phyloP scores from a whole-genome alignment of 495 filamentous ascomycete species.

The Gamarada debralockiae region DNA sequence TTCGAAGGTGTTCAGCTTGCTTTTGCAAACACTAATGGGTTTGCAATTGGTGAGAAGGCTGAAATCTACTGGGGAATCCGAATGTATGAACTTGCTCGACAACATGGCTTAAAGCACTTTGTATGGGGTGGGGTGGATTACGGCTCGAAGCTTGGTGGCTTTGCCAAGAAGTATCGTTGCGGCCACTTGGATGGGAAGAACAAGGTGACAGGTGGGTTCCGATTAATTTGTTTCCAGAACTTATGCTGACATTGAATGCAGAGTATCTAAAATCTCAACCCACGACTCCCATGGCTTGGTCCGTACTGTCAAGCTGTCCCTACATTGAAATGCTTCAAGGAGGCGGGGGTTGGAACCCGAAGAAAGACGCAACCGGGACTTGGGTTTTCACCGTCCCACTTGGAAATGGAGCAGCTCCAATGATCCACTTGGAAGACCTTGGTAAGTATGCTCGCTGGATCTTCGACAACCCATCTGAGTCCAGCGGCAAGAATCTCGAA shows the following conservation, averaged over 20 bases:
- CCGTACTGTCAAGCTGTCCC: slow-evolving; percentile 26
- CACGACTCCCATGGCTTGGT: slow-evolving; percentile 29
- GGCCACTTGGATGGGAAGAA: slow-evolving; percentile 39
- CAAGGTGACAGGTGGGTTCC: slow-evolving; percentile 22
- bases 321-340: slow-evolving; percentile 17
- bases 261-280: slow-evolving; percentile 26
- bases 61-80: slow-evolving; percentile 40
- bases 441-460: slow-evolving; percentile 23
- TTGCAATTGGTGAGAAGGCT: slow-evolving; percentile 32
- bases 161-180: slow-evolving; percentile 29
- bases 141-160: slow-evolving; percentile 27
- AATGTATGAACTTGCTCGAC: slow-evolving; percentile 36
- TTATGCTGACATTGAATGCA: neutral
- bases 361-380: neutral
- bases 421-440: slow-evolving; percentile 25
- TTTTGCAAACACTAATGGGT: slow-evolving; percentile 37
- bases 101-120: slow-evolving; percentile 32
- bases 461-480: slow-evolving; percentile 17
- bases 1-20: slow-evolving; percentile 30
- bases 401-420: slow-evolving; percentile 20
- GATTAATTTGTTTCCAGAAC: neutral
- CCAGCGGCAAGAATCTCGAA: slow-evolving; percentile 26
- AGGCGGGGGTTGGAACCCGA: slow-evolving; percentile 1
- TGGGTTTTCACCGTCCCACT: slow-evolving; percentile 21
- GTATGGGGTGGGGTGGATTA: slow-evolving; percentile 31